Percentiles rank a stretch among this genome's conserved stretches.
These are phyloP conservation scores for Agrocybe chaxingu DNA, from an alignment of 768 basidiomycete genomes.

Conservation along the genomic window DNA sequence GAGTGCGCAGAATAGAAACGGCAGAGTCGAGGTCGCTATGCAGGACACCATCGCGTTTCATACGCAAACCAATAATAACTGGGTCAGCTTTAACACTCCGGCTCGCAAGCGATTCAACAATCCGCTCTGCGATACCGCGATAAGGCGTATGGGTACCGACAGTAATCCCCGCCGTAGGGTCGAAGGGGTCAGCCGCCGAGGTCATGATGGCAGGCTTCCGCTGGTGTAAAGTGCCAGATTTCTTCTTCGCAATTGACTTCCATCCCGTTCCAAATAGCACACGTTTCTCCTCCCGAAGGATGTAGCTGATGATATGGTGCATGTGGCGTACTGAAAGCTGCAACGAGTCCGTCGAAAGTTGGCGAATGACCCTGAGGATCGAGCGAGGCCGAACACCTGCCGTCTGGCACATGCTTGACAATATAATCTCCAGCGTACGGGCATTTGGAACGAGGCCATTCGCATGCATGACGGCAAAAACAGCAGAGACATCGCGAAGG, in stretches of 20 bases:
- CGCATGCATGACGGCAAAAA: slow-evolving; percentile 56
- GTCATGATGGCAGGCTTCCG: too few relatives aligned
- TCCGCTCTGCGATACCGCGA: slow-evolving; percentile 23
- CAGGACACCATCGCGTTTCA: slow-evolving; percentile 57
- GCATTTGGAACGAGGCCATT: slow-evolving; percentile 49
- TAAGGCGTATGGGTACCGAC: slow-evolving; percentile 27
- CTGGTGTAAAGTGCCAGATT: too few relatives aligned
- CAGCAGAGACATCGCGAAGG: slow-evolving; percentile 38
- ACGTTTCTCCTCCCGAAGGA: slow-evolving; percentile 52
- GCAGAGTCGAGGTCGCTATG: slow-evolving; percentile 50
- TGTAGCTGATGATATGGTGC: slow-evolving; percentile 48
- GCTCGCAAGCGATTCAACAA: slow-evolving; percentile 42
- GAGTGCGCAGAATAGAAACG: slow-evolving; percentile 48
- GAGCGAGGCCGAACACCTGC: slow-evolving; percentile 41
- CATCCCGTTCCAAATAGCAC: slow-evolving; percentile 42
- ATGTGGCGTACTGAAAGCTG: slow-evolving; percentile 55
- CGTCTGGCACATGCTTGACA: slow-evolving; percentile 45
- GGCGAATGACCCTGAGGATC: slow-evolving; percentile 46
- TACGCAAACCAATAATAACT: slow-evolving; percentile 56
- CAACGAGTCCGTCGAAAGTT: slow-evolving; percentile 35
- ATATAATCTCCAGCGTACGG: slow-evolving; percentile 52
- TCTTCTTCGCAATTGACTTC: slow-evolving; percentile 14
- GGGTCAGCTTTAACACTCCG: slow-evolving; percentile 54
- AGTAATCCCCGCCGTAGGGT: slow-evolving; percentile 47
- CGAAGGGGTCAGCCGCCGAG: slow-evolving; percentile 29